Evolutionary conservation across 345 rosid species (phyloP).

Genomic region (Citrus medica): DNA sequence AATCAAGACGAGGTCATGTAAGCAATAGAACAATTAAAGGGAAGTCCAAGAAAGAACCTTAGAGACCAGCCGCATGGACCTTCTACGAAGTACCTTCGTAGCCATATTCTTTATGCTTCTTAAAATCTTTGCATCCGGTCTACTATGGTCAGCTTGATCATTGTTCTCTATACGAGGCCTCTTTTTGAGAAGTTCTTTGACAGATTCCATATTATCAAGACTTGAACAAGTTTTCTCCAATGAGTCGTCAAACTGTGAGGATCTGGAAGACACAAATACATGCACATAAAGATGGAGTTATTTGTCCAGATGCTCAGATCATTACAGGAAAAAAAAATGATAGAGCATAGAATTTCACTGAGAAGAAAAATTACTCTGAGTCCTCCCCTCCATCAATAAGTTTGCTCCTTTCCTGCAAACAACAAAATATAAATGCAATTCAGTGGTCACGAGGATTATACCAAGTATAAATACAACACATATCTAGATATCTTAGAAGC

Average conservation of each 20-base stretch:
- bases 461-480: background rate
- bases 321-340: background rate
- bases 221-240: slow-evolving; percentile 23
- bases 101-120: slow-evolving; percentile 30
- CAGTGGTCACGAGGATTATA: slow-evolving; percentile 7
- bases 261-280: slow-evolving; percentile 31
- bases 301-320: slow-evolving; percentile 6
- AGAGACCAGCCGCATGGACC: slow-evolving; percentile 57
- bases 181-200: slow-evolving; percentile 27
- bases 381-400: slow-evolving; percentile 41
- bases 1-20: background rate
- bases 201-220: slow-evolving; percentile 23
- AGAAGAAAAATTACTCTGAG: slow-evolving; percentile 49
- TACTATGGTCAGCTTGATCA: slow-evolving; percentile 15
- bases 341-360: background rate
- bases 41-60: slow-evolving; percentile 39
- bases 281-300: background rate
- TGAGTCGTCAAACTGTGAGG: slow-evolving; percentile 32
- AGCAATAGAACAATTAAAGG: background rate
- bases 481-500: background rate
- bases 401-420: slow-evolving; percentile 66
- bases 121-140: slow-evolving; percentile 26
- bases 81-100: slow-evolving; percentile 41
- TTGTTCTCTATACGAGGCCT: slow-evolving; percentile 21
- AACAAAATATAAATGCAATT: slow-evolving; percentile 14